Base-by-base conservation (phyloP, 1,284 basidiomycete genomes). In the Ceratobasidium sp. region DNA sequence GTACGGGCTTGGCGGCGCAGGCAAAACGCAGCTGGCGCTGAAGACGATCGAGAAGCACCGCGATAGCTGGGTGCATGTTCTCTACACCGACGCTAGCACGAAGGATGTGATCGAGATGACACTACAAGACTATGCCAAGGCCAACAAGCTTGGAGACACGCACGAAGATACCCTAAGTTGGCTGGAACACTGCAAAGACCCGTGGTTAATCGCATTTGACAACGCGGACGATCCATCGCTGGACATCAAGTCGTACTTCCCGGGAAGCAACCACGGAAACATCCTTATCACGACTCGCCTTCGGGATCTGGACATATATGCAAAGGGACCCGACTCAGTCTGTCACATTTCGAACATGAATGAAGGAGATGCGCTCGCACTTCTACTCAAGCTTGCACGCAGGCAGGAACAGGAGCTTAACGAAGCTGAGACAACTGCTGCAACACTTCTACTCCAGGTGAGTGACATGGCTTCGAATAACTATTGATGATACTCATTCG, bases 211-310 rank as follows among this genome's bases (percentile, higher is more conserved):
- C 13, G 27, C 62, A 7, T 69, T 60, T 27, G 43, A 69, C 43
- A 69, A 69, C 56, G 68, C 45, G 2, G 68, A 69, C 34, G 45
- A 52, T 34, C 43, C 56, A 8, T 15, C 40, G 2, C 5, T 69
- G n/a, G 22, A 42, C 7, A 25, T 69, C 20, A 12, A 22, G 12
- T 22, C 17, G 15, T 60, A 43, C n/a, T 40, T 69, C 56, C 68
- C 56, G 7, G 31, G 25, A 17, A 22, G 29, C 43, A 27, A 15
- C 15, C 43, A 60, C n/a, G 68, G 68, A 17, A 50, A 56, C n/a
- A 69, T 69, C 34, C n/a, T 69, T 25, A 34, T 69, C 17, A 69
- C 56, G 5, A 60, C 68, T 17, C 68, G 68, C 15, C 50, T 60
- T 34, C 68, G 56, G 25, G 68, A 60, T 27, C 29, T 60, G 22